Evolutionary conservation across 768 basidiomycete species (phyloP).

Genomic region (Boletus sensibilis): DNA sequence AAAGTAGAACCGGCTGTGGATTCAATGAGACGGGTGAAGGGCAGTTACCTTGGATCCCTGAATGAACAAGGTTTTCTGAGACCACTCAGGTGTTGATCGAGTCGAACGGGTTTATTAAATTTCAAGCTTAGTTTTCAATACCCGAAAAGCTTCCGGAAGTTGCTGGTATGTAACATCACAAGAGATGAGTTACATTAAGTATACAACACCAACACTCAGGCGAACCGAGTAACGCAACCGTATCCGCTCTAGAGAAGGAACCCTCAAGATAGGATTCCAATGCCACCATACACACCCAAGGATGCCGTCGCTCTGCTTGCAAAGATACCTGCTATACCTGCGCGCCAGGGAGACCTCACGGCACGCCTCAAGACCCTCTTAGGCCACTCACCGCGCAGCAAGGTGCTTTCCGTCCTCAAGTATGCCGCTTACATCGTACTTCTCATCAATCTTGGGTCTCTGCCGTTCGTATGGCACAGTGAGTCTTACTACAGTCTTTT

Average conservation of each 20-base stretch:
- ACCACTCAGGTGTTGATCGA: no score
- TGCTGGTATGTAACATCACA: no score
- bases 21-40: no score
- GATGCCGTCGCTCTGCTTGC: slow-evolving; percentile 6
- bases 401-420: slow-evolving; percentile 17
- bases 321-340: slow-evolving; percentile 14
- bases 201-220: not conserved
- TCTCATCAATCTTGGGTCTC: slow-evolving; percentile 58
- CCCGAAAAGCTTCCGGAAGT: not conserved
- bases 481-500: slow-evolving; percentile 28
- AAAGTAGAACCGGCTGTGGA: no score
- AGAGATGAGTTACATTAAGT: no score
- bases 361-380: slow-evolving; percentile 5
- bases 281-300: slow-evolving; percentile 10
- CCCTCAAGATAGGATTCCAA: not conserved
- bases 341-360: not conserved
- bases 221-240: no score
- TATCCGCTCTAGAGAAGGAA: no score
- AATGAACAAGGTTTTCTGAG: no score
- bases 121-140: no score
- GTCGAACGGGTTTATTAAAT: no score
- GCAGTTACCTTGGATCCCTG: no score
- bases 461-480: slow-evolving; percentile 72
- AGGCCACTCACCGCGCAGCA: slow-evolving; percentile 1
- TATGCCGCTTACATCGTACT: slow-evolving; percentile 40